Evolutionary conservation across 2,329 filamentous ascomycete genomes (phyloP).

Genomic region (Xylariaceae sp.): DNA sequence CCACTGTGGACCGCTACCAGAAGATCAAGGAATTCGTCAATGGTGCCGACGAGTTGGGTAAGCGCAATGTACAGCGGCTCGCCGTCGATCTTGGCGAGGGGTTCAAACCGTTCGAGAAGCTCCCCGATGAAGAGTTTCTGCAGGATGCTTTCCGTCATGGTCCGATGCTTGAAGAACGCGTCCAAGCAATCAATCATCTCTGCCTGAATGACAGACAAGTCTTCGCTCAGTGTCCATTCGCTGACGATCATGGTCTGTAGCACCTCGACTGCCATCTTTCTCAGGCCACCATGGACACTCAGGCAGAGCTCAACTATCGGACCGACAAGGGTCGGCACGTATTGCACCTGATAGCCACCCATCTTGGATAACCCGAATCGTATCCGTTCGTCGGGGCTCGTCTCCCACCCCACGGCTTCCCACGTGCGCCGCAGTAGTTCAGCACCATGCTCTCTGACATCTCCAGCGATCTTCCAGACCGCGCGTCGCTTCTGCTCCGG

Average conservation of each 20-base stretch:
- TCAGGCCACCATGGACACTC: slow-evolving; percentile 86
- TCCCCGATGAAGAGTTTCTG: slow-evolving; percentile 91
- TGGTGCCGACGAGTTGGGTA: slow-evolving; percentile 70
- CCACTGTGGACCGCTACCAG: slow-evolving; percentile 82
- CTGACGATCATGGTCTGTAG: slow-evolving; percentile 97
- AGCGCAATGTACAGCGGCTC: slow-evolving; percentile 71
- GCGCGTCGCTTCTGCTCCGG: slow-evolving; percentile 93
- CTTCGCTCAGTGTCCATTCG: slow-evolving; percentile 93
- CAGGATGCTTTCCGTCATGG: slow-evolving; percentile 77
- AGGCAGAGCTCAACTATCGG: slow-evolving; percentile 91
- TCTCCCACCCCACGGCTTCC: slow-evolving; percentile 97
- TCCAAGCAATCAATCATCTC: slow-evolving; percentile 96
- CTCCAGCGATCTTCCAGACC: slow-evolving; percentile 98
- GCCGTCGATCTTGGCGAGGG: slow-evolving; percentile 56
- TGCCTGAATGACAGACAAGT: slow-evolving; percentile 83
- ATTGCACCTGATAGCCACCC: slow-evolving; percentile 97
- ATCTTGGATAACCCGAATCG: slow-evolving; percentile 75
- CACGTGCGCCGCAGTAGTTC: slow-evolving; percentile 78
- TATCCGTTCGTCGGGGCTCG: slow-evolving; percentile 66
- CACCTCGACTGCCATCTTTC: slow-evolving; percentile 85
- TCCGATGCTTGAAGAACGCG: slow-evolving; percentile 79
- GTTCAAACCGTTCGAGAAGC: slow-evolving; percentile 71
- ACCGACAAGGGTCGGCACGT: slow-evolving; percentile 84
- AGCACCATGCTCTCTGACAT: slow-evolving; percentile 86
- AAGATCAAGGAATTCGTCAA: slow-evolving; percentile 86